phyloP scores from a whole-genome alignment of 345 rosid species.

The Durio zibethinus region DNA sequence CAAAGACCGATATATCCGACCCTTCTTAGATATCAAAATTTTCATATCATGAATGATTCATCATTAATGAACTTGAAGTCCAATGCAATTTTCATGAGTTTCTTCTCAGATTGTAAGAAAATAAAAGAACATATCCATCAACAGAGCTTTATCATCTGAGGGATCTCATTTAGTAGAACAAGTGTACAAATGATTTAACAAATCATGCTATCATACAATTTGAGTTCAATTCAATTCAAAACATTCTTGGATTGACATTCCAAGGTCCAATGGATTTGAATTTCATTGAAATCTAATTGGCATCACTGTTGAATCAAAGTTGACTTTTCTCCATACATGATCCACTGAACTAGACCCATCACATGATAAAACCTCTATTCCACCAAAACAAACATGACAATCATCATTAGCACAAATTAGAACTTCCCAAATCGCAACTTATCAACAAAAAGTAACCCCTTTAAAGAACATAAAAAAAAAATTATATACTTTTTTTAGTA shows the following conservation, averaged over 20 bases:
- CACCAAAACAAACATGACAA: not conserved
- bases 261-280: not conserved
- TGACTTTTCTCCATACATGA: not conserved
- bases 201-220: not conserved
- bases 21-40: not conserved
- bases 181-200: not conserved
- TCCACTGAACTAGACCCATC: not conserved
- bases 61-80: not conserved
- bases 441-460: not conserved
- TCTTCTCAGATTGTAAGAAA: not conserved
- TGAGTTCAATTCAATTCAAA: not conserved
- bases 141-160: not conserved
- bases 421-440: not conserved
- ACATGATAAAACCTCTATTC: not conserved
- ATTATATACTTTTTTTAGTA: not conserved
- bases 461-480: not conserved
- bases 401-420: not conserved
- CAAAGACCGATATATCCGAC: not conserved
- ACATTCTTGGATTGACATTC: not conserved
- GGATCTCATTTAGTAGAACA: conserved; percentile 12
- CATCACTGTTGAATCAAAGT: not conserved
- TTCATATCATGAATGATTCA: not conserved
- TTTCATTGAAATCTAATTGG: not conserved
- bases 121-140: not conserved
- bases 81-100: not conserved